These are phyloP conservation scores for Angomonas desouzai DNA, from an alignment of 208 protist genomes.

Conservation along the genomic window DNA sequence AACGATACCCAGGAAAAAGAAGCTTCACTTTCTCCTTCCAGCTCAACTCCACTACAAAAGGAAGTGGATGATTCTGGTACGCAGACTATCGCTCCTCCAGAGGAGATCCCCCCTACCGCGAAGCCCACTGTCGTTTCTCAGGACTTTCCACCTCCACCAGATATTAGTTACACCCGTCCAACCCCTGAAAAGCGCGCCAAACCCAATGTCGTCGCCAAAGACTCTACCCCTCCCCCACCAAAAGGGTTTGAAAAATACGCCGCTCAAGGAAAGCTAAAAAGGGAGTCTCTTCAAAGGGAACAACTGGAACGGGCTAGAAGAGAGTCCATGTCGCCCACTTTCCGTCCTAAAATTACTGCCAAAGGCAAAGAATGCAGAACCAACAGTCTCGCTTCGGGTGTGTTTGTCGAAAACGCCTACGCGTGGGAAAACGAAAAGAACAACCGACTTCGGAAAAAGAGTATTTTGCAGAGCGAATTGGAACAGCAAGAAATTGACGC, in stretches of 20 bases:
- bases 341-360: background rate
- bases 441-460: too few relatives aligned
- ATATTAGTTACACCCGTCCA: too few relatives aligned
- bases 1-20: too few relatives aligned
- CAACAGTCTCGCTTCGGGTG: background rate
- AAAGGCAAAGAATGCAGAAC: background rate
- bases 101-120: too few relatives aligned
- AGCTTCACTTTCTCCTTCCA: too few relatives aligned
- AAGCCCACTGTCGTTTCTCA: too few relatives aligned
- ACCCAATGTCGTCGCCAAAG: too few relatives aligned
- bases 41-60: too few relatives aligned
- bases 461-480: background rate
- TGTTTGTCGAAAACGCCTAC: background rate
- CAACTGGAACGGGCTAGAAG: conserved; percentile 12
- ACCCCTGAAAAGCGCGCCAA: too few relatives aligned
- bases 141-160: background rate
- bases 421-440: conserved; percentile 2
- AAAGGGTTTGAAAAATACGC: conserved; percentile 30
- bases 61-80: too few relatives aligned
- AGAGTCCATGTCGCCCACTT: background rate
- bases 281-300: conserved; percentile 20
- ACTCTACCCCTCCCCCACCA: too few relatives aligned
- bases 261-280: conserved; percentile 31
- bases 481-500: background rate
- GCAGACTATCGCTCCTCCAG: too few relatives aligned